Percentiles rank a stretch among this genome's conserved stretches.
phyloP scores from a whole-genome alignment of 129 eudicot genomes.

The Dittrichia graveolens region DNA sequence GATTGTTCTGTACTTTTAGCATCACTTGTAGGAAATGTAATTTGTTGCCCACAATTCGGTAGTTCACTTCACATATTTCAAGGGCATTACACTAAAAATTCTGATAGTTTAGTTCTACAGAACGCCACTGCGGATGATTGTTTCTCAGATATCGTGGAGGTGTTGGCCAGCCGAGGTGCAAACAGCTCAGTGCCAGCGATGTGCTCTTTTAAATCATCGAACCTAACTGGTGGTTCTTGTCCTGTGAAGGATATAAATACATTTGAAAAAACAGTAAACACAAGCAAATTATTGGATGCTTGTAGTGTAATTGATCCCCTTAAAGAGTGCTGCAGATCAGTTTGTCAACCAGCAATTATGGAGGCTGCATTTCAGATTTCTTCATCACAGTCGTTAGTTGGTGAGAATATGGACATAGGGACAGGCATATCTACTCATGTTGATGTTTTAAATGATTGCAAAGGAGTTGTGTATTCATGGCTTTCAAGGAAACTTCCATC shows the following conservation, averaged over 20 bases:
- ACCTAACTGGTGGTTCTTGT: constrained; percentile 84
- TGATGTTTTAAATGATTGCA: constrained; percentile 75
- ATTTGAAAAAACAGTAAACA: constrained; percentile 71
- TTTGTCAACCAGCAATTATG: constrained; percentile 80
- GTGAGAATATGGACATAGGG: constrained; percentile 43
- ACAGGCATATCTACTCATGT: constrained; percentile 43
- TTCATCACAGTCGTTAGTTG: constrained; percentile 33
- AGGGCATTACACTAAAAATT: constrained; percentile 60
- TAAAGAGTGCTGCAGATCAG: constrained; percentile 87
- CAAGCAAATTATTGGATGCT: constrained; percentile 77
- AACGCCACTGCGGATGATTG: constrained; percentile 74
- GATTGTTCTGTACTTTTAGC: constrained; percentile 82
- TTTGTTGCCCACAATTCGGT: constrained; percentile 87
- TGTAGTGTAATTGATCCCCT: constrained; percentile 85
- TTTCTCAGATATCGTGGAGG: constrained; percentile 72
- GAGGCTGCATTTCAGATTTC: constrained; percentile 84
- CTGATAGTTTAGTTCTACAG: constrained; percentile 67
- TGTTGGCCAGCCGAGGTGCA: constrained; percentile 88
- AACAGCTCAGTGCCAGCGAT: constrained; percentile 68
- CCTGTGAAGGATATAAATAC: constrained; percentile 73
- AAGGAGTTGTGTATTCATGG: constrained; percentile 78
- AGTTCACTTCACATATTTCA: constrained; percentile 82
- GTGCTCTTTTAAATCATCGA: constrained; percentile 67
- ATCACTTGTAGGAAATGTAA: constrained; percentile 69
- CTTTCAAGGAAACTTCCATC: constrained; percentile 75